These are phyloP conservation scores for Silybum marianum DNA, from an alignment of 129 eudicot species.

Conservation along the genomic window DNA sequence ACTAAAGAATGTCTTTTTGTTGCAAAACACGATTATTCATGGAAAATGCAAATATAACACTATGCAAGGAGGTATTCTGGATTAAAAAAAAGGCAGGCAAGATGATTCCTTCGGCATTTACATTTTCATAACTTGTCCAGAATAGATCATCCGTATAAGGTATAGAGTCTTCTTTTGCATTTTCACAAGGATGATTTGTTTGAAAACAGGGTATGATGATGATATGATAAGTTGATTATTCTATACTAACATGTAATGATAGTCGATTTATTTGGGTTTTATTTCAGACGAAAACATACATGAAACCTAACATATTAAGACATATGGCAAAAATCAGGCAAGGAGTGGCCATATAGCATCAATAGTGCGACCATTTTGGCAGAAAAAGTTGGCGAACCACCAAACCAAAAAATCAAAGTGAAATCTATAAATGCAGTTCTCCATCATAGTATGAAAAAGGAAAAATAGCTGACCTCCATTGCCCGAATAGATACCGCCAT, in stretches of 20 bases:
- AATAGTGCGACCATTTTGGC: neutral
- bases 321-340: neutral
- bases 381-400: neutral
- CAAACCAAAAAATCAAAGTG: neutral
- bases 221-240: neutral
- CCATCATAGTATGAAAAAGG: neutral
- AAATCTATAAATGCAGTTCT: neutral
- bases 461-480: conserved; percentile 64
- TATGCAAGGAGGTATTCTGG: neutral
- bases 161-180: no score
- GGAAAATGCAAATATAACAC: neutral
- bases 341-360: neutral
- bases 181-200: neutral
- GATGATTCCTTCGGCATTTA: neutral
- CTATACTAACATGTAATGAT: neutral
- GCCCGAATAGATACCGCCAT: conserved; percentile 91
- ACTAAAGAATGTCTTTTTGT: no score
- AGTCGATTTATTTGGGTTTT: neutral
- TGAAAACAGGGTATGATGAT: neutral
- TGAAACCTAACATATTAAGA: neutral
- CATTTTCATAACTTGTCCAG: neutral
- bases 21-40: neutral
- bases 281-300: neutral
- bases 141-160: neutral
- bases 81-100: neutral